These are phyloP conservation scores for Pelargonium cotyledonis DNA, from an alignment of 441 rosid species.

Conservation along the genomic window DNA sequence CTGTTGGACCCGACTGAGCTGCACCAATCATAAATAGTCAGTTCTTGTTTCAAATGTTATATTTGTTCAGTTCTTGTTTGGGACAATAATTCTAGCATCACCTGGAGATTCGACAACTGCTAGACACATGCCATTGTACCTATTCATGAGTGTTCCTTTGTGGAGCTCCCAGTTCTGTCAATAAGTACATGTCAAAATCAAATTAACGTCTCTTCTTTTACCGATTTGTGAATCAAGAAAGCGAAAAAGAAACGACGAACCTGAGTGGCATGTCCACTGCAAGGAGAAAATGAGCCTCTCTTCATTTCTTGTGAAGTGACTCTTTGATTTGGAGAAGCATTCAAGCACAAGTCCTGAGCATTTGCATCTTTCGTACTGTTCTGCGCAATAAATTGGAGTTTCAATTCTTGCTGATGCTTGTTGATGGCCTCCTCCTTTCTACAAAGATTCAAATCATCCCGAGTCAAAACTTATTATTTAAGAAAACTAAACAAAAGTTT, in stretches of 20 bases:
- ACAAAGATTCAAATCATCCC: constrained; percentile 16
- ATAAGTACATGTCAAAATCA: background rate
- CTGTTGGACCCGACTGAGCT: constrained; percentile 37
- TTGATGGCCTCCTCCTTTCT: constrained; percentile 48
- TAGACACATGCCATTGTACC: constrained; percentile 67
- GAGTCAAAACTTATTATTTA: background rate
- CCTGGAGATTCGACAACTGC: constrained; percentile 40
- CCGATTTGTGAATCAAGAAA: background rate
- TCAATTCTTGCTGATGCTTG: constrained; percentile 32
- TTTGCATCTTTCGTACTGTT: background rate
- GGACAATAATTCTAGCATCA: constrained; percentile 33
- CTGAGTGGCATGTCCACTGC: constrained; percentile 70
- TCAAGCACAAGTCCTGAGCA: constrained; percentile 49
- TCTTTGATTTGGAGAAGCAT: constrained; percentile 57
- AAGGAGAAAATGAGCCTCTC: constrained; percentile 53
- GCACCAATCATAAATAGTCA: constrained; percentile 17
- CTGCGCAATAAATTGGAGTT: constrained; percentile 43
- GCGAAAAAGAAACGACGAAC: constrained; percentile 23
- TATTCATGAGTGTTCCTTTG: constrained; percentile 57
- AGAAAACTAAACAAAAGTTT: background rate
- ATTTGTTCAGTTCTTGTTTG: background rate
- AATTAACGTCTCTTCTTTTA: background rate
- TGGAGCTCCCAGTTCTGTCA: constrained; percentile 75
- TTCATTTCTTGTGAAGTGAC: constrained; percentile 55
- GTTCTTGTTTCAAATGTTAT: background rate